phyloP scores from a whole-genome alignment of 495 filamentous ascomycete species.

The Cercophora scortea region DNA sequence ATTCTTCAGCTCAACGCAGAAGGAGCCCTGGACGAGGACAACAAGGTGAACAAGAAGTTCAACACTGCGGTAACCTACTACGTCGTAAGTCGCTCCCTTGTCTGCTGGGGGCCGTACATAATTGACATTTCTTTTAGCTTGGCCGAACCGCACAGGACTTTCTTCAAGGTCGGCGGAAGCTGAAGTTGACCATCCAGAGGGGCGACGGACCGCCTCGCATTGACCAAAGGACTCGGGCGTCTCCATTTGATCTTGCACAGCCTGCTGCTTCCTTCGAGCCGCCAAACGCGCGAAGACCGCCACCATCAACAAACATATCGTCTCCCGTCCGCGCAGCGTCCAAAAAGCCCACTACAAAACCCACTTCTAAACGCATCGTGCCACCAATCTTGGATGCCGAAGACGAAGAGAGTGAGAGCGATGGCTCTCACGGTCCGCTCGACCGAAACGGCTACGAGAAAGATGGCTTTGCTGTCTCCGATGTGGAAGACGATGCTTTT shows the following conservation, averaged over 20 bases:
- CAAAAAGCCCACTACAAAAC: constrained; percentile 35
- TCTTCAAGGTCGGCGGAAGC: constrained; percentile 17
- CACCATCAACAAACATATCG: constrained; percentile 77
- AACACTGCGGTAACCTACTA: constrained; percentile 33
- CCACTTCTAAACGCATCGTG: constrained; percentile 39
- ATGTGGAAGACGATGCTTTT: constrained; percentile 48
- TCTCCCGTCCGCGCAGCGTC: constrained; percentile 54
- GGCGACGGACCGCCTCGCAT: constrained; percentile 10
- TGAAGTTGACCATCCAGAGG: constrained; percentile 8
- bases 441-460: constrained; percentile 38
- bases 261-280: constrained; percentile 42
- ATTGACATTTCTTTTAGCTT: constrained; percentile 24
- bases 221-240: constrained; percentile 3
- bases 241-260: not conserved
- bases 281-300: constrained; percentile 44
- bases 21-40: constrained; percentile 42
- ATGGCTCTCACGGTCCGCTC: constrained; percentile 19
- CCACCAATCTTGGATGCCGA: constrained; percentile 13
- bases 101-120: no score
- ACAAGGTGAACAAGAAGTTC: constrained; percentile 23
- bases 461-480: constrained; percentile 46
- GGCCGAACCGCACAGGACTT: constrained; percentile 21
- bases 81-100: constrained; percentile 15
- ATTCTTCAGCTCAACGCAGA: constrained; percentile 34
- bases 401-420: constrained; percentile 25